Evolutionary conservation across 768 basidiomycete genomes (phyloP).

Genomic region (Pholiota microspora): DNA sequence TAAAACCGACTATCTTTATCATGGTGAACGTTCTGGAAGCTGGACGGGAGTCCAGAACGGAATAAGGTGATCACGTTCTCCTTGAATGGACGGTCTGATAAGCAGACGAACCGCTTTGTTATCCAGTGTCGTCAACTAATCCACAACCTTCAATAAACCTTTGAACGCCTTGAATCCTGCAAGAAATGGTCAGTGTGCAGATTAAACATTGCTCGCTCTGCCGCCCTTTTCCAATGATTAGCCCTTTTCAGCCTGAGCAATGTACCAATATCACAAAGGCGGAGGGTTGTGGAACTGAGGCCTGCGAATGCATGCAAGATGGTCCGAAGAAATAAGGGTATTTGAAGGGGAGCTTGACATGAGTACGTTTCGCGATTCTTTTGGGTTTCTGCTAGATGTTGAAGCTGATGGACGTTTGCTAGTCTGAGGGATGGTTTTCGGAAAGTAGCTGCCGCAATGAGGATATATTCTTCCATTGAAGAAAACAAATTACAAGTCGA

Average conservation of each 20-base stretch:
- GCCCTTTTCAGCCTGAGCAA: constrained; percentile 10
- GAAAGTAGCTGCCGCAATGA: neutral
- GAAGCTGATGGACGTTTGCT: too few relatives aligned
- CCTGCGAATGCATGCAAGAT: constrained; percentile 31
- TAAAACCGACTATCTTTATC: too few relatives aligned
- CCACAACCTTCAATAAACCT: neutral
- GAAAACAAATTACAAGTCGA: neutral
- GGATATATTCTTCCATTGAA: neutral
- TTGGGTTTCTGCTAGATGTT: neutral
- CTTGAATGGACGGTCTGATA: neutral
- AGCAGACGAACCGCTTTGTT: neutral
- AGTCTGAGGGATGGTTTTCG: too few relatives aligned
- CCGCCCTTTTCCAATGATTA: neutral
- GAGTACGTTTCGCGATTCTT: neutral
- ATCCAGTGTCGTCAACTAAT: neutral
- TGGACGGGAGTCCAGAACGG: neutral
- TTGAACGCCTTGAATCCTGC: neutral
- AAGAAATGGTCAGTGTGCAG: constrained; percentile 8
- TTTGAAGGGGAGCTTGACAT: neutral
- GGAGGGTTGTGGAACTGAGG: constrained; percentile 21
- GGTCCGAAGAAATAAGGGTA: constrained; percentile 32
- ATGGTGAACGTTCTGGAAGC: neutral
- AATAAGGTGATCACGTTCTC: neutral
- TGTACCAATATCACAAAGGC: constrained; percentile 17
- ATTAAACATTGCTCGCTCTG: neutral